Percentiles rank a stretch among this genome's conserved stretches.
These are phyloP conservation scores for Waitea zeae DNA, from an alignment of 1,284 basidiomycete genomes.

Conservation along the genomic window DNA sequence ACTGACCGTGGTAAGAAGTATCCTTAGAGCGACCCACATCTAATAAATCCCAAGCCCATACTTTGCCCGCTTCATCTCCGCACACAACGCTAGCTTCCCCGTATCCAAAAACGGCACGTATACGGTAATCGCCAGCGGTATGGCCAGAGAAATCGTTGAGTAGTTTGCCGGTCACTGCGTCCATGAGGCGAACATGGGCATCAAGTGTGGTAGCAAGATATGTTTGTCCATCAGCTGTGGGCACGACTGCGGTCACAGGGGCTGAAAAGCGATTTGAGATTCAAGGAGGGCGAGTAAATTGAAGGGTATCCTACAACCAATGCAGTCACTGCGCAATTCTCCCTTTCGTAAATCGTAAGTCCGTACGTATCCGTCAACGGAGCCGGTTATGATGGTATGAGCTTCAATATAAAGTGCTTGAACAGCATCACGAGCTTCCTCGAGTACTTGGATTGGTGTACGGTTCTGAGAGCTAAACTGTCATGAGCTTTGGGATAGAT, in stretches of 20 bases:
- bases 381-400: slow-evolving; percentile 62
- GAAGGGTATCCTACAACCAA: slow-evolving; percentile 49
- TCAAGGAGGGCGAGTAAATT: too few relatives aligned
- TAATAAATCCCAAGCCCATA: slow-evolving; percentile 90
- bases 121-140: slow-evolving; percentile 56
- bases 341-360: slow-evolving; percentile 92
- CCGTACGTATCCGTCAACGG: slow-evolving; percentile 82
- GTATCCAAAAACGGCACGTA: slow-evolving; percentile 69
- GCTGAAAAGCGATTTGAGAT: too few relatives aligned
- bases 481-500: not conserved
- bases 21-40: slow-evolving; percentile 38
- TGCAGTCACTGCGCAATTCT: slow-evolving; percentile 72
- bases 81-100: slow-evolving; percentile 70
- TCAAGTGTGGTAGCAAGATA: slow-evolving; percentile 76
- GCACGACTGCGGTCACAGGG: slow-evolving; percentile 69
- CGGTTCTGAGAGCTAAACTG: slow-evolving; percentile 54
- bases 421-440: slow-evolving; percentile 83
- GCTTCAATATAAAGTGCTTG: slow-evolving; percentile 57
- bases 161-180: slow-evolving; percentile 66
- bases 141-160: slow-evolving; percentile 81
- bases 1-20: slow-evolving; percentile 2
- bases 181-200: slow-evolving; percentile 75
- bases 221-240: slow-evolving; percentile 59
- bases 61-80: slow-evolving; percentile 77
- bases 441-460: slow-evolving; percentile 77